Evolutionary conservation across 2,329 filamentous ascomycete species (phyloP).

Genomic region (Colletotrichum sp.): DNA sequence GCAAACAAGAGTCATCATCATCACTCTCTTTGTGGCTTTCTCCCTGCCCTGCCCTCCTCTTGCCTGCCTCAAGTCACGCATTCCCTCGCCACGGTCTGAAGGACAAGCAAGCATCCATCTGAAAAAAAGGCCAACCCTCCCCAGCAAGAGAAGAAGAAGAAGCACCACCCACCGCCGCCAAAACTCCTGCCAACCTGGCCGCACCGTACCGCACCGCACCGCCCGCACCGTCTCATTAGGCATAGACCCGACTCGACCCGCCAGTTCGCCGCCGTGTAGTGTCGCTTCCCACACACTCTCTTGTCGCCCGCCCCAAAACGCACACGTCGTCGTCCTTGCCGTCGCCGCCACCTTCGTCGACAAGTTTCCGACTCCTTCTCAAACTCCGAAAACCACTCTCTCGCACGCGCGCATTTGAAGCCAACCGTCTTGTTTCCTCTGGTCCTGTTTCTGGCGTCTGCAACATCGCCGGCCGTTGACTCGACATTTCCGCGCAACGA

Average conservation of each 20-base stretch:
- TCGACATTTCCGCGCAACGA: background rate
- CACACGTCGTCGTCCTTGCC: constrained; percentile 9
- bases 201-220: background rate
- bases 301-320: background rate
- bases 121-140: background rate
- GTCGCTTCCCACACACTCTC: constrained; percentile 6
- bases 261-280: constrained; percentile 8
- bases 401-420: background rate
- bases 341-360: background rate
- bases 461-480: background rate
- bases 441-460: background rate
- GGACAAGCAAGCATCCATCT: background rate
- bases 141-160: background rate
- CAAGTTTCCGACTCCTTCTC: background rate
- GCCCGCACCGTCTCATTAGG: background rate
- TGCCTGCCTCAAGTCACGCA: background rate
- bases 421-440: background rate
- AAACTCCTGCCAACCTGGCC: background rate
- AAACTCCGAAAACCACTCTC: background rate
- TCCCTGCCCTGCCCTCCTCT: background rate
- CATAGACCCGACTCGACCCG: constrained; percentile 15
- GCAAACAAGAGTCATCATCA: constrained; percentile 14
- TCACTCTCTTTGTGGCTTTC: constrained; percentile 13
- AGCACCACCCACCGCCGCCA: background rate
- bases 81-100: background rate